Evolutionary conservation across 371 early-diverging fungal genomes (phyloP).

Genomic region (Choanephora cucurbitarum): DNA sequence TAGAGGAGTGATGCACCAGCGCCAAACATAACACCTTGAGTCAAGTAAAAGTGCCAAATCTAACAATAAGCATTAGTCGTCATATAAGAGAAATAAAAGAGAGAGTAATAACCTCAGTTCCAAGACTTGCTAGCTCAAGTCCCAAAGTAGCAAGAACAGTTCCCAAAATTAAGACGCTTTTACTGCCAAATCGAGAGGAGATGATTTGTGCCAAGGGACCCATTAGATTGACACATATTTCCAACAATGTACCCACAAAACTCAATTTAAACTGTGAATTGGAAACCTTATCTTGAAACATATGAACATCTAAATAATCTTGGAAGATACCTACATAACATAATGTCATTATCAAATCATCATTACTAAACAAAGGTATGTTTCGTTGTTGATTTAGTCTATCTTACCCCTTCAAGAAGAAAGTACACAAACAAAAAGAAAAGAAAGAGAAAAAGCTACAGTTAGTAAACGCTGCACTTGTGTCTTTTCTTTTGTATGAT

Average conservation of each 20-base stretch:
- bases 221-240: slow-evolving; percentile 20
- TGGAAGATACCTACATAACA: slow-evolving; percentile 20
- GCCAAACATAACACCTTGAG: slow-evolving; percentile 30
- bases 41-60: slow-evolving; percentile 38
- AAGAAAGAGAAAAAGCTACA: too few relatives aligned
- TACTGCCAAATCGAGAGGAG: slow-evolving; percentile 22
- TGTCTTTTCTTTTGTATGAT: too few relatives aligned
- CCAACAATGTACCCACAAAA: slow-evolving; percentile 34
- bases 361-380: slow-evolving; percentile 24
- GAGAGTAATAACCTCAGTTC: slow-evolving; percentile 2
- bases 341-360: slow-evolving; percentile 26
- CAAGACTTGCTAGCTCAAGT: slow-evolving; percentile 29
- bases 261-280: slow-evolving; percentile 17
- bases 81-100: too few relatives aligned
- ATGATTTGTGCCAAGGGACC: slow-evolving; percentile 32
- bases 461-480: too few relatives aligned
- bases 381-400: slow-evolving; percentile 13
- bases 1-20: slow-evolving; percentile 50
- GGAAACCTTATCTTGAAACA: slow-evolving; percentile 1
- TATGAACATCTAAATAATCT: slow-evolving; percentile 11
- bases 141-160: slow-evolving; percentile 21
- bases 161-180: slow-evolving; percentile 22
- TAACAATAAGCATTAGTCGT: slow-evolving; percentile 1
- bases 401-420: slow-evolving; percentile 13
- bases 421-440: not conserved